Percentiles rank a stretch among this genome's conserved stretches.
These are phyloP conservation scores for Lactarius tabidus DNA, from an alignment of 768 basidiomycete species.

Conservation along the genomic window DNA sequence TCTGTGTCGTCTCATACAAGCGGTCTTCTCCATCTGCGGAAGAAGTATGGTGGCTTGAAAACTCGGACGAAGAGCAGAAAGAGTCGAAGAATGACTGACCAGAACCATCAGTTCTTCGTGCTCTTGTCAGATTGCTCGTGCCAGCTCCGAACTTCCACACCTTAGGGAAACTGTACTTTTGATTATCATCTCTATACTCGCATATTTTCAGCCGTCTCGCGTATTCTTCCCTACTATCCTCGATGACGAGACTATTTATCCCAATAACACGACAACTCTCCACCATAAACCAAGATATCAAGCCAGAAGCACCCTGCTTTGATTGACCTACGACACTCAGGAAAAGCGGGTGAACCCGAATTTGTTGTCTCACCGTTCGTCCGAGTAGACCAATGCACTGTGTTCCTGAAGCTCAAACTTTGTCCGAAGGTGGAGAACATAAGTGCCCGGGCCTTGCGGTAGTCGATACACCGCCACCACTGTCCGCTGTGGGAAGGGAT, in stretches of 20 bases:
- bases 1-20: conserved; percentile 14
- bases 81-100: not conserved
- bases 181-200: not conserved
- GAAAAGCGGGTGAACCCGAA: too few relatives aligned
- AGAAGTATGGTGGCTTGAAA: conserved; percentile 7
- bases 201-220: not conserved
- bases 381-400: not conserved
- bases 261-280: not conserved
- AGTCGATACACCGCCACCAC: not conserved
- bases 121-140: too few relatives aligned
- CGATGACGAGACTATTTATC: not conserved
- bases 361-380: not conserved
- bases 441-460: not conserved
- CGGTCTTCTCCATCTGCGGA: conserved; percentile 14
- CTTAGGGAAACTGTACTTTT: too few relatives aligned
- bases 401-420: not conserved
- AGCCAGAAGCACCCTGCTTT: not conserved
- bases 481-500: too few relatives aligned
- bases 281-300: not conserved
- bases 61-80: not conserved
- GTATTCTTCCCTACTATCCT: not conserved
- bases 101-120: not conserved
- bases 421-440: not conserved
- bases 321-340: not conserved
- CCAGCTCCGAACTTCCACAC: not conserved